Conservation (phyloP, 2,329 filamentous ascomycete genomes). For the Beauveria bassiana region DNA sequence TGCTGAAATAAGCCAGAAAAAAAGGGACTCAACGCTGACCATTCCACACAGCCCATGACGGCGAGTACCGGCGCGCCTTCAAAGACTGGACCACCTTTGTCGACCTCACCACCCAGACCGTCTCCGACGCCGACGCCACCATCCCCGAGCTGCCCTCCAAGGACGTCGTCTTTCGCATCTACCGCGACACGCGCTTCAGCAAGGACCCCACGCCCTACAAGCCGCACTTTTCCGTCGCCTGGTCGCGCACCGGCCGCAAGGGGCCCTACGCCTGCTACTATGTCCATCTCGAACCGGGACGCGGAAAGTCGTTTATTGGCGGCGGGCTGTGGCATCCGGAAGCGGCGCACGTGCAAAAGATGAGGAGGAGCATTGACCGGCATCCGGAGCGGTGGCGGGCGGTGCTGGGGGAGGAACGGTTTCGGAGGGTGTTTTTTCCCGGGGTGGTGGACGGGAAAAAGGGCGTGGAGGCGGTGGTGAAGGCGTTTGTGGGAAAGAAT, state of each 20-base stretch:
- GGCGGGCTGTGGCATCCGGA: slow-evolving; percentile 80
- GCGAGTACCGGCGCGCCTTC: slow-evolving; percentile 68
- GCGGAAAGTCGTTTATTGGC: slow-evolving; percentile 49
- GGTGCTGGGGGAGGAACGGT: slow-evolving; percentile 51
- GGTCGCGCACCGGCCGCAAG: slow-evolving; percentile 81
- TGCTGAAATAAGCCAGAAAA: not conserved
- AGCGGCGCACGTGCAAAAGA: slow-evolving; percentile 51
- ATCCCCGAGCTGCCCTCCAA: slow-evolving; percentile 81
- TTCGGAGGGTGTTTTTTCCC: slow-evolving; percentile 60
- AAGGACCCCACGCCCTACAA: slow-evolving; percentile 86
- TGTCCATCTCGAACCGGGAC: slow-evolving; percentile 67
- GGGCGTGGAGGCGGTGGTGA: slow-evolving; percentile 45
- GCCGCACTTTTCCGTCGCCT: slow-evolving; percentile 78
- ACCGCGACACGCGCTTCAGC: slow-evolving; percentile 77
- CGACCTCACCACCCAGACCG: slow-evolving; percentile 59
- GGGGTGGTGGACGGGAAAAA: slow-evolving; percentile 24
- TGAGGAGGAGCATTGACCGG: slow-evolving; percentile 70
- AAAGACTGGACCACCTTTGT: slow-evolving; percentile 79
- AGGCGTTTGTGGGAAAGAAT: slow-evolving; percentile 65
- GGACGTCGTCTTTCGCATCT: slow-evolving; percentile 81
- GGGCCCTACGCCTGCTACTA: slow-evolving; percentile 86
- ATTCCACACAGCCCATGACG: slow-evolving; percentile 57
- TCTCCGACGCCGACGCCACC: slow-evolving; percentile 68
- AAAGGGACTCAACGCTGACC: no score
- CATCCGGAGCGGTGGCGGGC: slow-evolving; percentile 62